Evolutionary conservation across 2,329 filamentous ascomycete genomes (phyloP).

Genomic region (Penicillium sp.): DNA sequence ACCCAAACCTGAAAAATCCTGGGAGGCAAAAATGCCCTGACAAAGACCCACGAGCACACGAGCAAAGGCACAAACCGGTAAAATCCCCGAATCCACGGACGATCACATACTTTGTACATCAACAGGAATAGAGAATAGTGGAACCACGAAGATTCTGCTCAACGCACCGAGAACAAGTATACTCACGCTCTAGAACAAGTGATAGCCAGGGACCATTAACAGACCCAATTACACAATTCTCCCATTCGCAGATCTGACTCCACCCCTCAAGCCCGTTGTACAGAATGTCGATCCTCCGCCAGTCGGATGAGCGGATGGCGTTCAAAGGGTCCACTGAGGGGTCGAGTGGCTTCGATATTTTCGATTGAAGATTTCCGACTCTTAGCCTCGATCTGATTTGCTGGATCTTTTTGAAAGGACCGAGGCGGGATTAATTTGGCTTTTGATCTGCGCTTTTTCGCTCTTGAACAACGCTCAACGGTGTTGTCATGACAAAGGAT

Average conservation of each 20-base stretch:
- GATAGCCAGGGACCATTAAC: slow-evolving; percentile 13
- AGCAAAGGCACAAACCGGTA: not conserved
- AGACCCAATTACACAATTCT: not conserved
- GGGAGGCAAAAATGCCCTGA: not conserved
- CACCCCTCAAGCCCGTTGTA: not conserved
- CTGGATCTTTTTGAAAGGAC: not conserved
- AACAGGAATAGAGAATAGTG: not conserved
- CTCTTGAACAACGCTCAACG: not conserved
- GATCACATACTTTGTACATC: not conserved
- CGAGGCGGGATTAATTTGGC: not conserved
- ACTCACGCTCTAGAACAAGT: slow-evolving; percentile 17
- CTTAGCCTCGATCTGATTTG: not conserved
- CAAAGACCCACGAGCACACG: not conserved
- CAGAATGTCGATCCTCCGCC: slow-evolving; percentile 3
- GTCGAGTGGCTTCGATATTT: not conserved
- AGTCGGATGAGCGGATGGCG: not conserved
- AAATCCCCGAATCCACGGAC: not conserved
- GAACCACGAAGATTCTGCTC: not conserved
- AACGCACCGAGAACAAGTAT: not conserved
- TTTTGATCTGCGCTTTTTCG: not conserved
- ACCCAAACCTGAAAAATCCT: not conserved
- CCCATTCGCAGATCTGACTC: slow-evolving; percentile 1
- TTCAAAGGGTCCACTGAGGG: not conserved
- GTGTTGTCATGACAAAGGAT: not conserved
- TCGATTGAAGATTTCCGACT: not conserved